phyloP scores from a whole-genome alignment of 2,329 filamentous ascomycete genomes.

The Aspergillus caelatus region DNA sequence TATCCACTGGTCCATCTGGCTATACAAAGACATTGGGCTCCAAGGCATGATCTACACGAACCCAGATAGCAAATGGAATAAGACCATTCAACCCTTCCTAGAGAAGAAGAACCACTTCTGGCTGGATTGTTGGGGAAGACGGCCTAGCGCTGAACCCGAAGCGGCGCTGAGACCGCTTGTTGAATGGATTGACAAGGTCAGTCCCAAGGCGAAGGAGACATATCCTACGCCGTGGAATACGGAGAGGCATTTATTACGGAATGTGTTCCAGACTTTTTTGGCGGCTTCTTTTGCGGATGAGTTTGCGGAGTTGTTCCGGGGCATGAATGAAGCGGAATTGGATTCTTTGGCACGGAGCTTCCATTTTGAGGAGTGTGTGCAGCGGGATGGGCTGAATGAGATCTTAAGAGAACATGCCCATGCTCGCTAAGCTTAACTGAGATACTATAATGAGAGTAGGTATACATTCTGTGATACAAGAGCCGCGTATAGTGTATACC shows the following conservation, averaged over 20 bases:
- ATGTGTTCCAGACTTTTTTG: conserved; percentile 53
- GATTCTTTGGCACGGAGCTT: conserved; percentile 60
- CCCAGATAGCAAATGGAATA: conserved; percentile 54
- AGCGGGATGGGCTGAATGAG: conserved; percentile 55
- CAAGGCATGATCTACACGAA: conserved; percentile 59
- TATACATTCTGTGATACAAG: neutral
- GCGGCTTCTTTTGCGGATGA: conserved; percentile 57
- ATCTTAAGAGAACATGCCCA: conserved; percentile 51
- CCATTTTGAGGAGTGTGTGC: conserved; percentile 57
- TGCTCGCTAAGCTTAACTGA: neutral
- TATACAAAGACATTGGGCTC: conserved; percentile 61
- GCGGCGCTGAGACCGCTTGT: conserved; percentile 49
- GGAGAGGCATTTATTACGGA: conserved; percentile 52
- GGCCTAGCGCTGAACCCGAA: conserved; percentile 47
- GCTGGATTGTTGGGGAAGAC: conserved; percentile 59
- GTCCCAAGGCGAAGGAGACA: conserved; percentile 42
- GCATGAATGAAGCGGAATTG: conserved; percentile 54
- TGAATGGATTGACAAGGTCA: conserved; percentile 48
- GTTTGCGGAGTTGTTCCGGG: conserved; percentile 58
- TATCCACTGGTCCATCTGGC: conserved; percentile 63
- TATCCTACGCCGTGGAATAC: conserved; percentile 56
- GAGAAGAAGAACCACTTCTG: conserved; percentile 59
- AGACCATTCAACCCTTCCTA: conserved; percentile 55
- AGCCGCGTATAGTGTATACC: neutral
- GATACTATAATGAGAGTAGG: neutral